phyloP scores from a whole-genome alignment of 345 rosid genomes.

The Streptanthus diversifolius region DNA sequence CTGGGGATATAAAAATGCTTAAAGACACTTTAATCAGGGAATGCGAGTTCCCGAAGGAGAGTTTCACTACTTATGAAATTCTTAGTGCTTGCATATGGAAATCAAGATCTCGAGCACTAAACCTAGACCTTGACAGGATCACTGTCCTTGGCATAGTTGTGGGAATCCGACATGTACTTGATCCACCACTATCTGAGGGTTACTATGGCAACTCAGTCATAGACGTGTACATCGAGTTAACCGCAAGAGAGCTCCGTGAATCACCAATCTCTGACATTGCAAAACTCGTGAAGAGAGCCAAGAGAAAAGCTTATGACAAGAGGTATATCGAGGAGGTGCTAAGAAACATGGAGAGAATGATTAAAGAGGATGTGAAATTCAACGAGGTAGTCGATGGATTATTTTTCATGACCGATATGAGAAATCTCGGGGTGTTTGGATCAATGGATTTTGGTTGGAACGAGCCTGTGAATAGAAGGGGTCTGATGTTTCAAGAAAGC shows the following conservation, averaged over 20 bases:
- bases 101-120: slow-evolving; percentile 41
- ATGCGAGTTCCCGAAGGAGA: background rate
- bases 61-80: slow-evolving; percentile 42
- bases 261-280: slow-evolving; percentile 26
- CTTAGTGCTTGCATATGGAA: slow-evolving; percentile 46
- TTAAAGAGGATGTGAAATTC: slow-evolving; percentile 19
- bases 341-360: slow-evolving; percentile 27
- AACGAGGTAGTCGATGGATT: slow-evolving; percentile 26
- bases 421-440: slow-evolving; percentile 36
- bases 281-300: slow-evolving; percentile 30
- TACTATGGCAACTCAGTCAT: slow-evolving; percentile 45
- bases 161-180: slow-evolving; percentile 35
- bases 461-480: slow-evolving; percentile 36
- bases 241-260: slow-evolving; percentile 37
- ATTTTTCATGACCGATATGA: slow-evolving; percentile 44
- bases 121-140: slow-evolving; percentile 33
- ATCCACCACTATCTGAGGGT: slow-evolving; percentile 41
- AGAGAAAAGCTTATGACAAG: slow-evolving; percentile 9
- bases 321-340: slow-evolving; percentile 22
- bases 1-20: slow-evolving; percentile 4
- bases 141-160: slow-evolving; percentile 29
- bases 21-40: slow-evolving; percentile 5
- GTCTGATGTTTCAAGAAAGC: slow-evolving; percentile 32
- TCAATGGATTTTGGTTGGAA: slow-evolving; percentile 49
- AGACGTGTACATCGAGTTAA: slow-evolving; percentile 25